Base-by-base conservation (phyloP, 495 filamentous ascomycete genomes). In the Jackrogersella minutella region DNA sequence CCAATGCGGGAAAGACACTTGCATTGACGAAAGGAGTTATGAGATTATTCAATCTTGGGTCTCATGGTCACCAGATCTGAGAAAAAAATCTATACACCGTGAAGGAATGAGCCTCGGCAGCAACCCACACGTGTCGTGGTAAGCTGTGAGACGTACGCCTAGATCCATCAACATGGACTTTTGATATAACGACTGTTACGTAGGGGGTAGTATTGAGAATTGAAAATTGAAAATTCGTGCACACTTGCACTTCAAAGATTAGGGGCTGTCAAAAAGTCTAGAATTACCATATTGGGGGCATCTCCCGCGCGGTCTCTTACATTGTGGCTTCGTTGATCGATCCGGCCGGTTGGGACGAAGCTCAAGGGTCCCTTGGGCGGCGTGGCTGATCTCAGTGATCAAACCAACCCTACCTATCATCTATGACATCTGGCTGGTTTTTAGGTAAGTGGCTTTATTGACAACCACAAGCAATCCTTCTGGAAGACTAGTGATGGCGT, bases 301-400 rank as follows among this genome's bases (percentile, higher is more conserved):
- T 62, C 52, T 55, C 61, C n/a, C n/a, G n/a, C 56, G 43, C 30
- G 53, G 31, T 22, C 24, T 54, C 52, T 21, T 21, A 22, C 10
- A 19, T 43, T 44, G 60, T 64, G 61, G 66, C 66, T 64, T 49
- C 53, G 65, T 58, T 62, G 58, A 68, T 69, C 60, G 66, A 61
- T 50, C 66, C 66, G 24, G 37, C 61, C 51, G 26, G 61, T 39
- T 69, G 66, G 66, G 61, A 60, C 66, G 22, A 30, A 7, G 58
- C 30, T 46, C 66, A 69, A 44, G 61, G 66, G 66, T 30, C 56
- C 66, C 66, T 61, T 46, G 66, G 53, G 50, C 55, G 24, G n/a
- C 49, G 49, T 64, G 55, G 56, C 59, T 56, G 51, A 69, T 60
- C 50, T 69, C 52, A 57, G 43, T 36, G n/a, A n/a, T n/a, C n/a